phyloP scores from a whole-genome alignment of 768 basidiomycete genomes.

The Suillus spraguei region DNA sequence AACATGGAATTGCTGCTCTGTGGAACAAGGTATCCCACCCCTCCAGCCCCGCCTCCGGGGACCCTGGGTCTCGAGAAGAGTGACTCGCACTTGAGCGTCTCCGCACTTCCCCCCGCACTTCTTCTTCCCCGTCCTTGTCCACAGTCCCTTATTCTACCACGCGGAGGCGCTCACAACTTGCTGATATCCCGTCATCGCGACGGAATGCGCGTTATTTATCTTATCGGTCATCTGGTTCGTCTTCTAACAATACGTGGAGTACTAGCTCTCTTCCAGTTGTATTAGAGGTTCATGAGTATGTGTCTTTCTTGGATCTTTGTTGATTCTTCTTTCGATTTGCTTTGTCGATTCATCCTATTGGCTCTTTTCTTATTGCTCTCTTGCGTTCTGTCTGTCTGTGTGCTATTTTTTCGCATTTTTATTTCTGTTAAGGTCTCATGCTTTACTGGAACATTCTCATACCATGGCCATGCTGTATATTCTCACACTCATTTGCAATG shows the following conservation, averaged over 20 bases:
- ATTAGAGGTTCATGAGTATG: conserved; percentile 16
- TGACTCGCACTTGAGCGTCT: conserved; percentile 7
- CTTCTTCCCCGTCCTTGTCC: background rate
- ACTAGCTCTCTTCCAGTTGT: conserved; percentile 9
- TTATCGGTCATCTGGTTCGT: conserved; percentile 4
- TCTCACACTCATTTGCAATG: conserved; percentile 4
- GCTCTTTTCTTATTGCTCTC: background rate
- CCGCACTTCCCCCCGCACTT: background rate
- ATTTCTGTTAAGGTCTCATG: background rate
- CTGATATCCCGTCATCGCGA: background rate
- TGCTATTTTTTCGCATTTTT: background rate
- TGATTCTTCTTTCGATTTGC: too few relatives aligned
- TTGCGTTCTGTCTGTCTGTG: background rate
- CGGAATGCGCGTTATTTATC: conserved; percentile 3
- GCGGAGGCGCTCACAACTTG: conserved; percentile 2
- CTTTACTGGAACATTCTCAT: conserved; percentile 3
- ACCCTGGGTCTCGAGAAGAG: background rate
- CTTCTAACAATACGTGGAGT: background rate
- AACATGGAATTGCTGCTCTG: conserved; percentile 32
- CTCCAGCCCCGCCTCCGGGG: background rate
- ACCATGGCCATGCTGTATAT: conserved; percentile 1
- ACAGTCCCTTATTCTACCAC: conserved; percentile 2
- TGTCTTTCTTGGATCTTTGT: conserved; percentile 14
- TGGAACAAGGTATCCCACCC: conserved; percentile 33
- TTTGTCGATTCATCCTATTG: background rate